A percentile compares a stretch with the other conserved stretches of the same genome.
phyloP scores from a whole-genome alignment of 192 early-diverging fungal genomes.

The Podochytrium sp. region DNA sequence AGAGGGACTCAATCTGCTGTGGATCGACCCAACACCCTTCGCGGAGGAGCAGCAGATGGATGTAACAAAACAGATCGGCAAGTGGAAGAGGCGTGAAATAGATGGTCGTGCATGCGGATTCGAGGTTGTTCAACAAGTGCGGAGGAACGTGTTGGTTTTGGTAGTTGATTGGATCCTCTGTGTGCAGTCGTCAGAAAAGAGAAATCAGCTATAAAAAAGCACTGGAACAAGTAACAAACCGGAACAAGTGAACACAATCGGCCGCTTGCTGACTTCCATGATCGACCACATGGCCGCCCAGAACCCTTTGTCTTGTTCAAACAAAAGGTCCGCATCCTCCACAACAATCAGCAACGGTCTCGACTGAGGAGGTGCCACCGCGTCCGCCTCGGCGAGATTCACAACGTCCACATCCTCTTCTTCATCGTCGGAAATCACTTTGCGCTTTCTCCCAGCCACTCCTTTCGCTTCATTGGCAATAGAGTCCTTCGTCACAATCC shows the following conservation, averaged over 20 bases:
- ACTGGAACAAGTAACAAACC: constrained; percentile 1
- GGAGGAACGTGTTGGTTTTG: constrained; percentile 19
- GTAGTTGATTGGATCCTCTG: constrained; percentile 21
- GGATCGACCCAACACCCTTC: constrained; percentile 17
- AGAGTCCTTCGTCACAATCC: neutral
- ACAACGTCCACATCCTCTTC: neutral
- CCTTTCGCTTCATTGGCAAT: neutral
- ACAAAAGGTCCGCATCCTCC: constrained; percentile 82
- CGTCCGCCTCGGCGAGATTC: neutral
- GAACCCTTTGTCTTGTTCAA: constrained; percentile 80
- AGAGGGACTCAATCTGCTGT: neutral
- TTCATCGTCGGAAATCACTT: constrained; percentile 8
- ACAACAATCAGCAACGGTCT: constrained; percentile 75
- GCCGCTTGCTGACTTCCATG: constrained; percentile 71
- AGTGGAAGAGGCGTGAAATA: constrained; percentile 5
- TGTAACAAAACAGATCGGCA: constrained; percentile 19
- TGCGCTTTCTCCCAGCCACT: neutral
- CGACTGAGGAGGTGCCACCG: constrained; percentile 1
- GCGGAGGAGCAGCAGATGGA: constrained; percentile 19
- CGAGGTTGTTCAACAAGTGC: neutral
- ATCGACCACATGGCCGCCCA: constrained; percentile 74
- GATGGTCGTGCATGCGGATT: neutral
- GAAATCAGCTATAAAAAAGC: neutral
- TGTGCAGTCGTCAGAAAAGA: neutral
- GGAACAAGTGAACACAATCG: constrained; percentile 84